Base-by-base conservation (phyloP, 306 rosid species). In the Rosa rugosa region DNA sequence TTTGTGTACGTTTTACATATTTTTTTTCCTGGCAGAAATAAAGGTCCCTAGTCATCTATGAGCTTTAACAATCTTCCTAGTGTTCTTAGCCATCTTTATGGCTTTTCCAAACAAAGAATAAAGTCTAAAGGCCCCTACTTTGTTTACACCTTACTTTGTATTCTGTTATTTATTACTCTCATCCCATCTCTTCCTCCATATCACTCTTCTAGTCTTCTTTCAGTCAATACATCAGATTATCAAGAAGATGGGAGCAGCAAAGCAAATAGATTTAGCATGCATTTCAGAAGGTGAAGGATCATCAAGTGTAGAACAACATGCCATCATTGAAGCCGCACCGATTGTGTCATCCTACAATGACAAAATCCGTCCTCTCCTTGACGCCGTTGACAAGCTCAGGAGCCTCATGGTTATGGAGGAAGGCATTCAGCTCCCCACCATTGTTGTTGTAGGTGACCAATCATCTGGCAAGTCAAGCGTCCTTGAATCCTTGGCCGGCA, bases 361-460 rank as follows among this genome's bases (percentile, higher is more conserved):
- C 40, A 62, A 12, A 27, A 62, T 62, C 11, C 40, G 67, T 1
- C 67, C 40, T 27, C 40, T 62, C 0, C 67, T 62, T 11, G 67
- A 62, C 11, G 67, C 40, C 18, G 9, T 62, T 4, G 67, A 62
- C 67, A 62, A 62, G 40, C 67, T 62, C 18, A 13, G 40, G 0
- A 27, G 18, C 67, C 67, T 62, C 67, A 62, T 25, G 67, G 67
- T 62, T 4, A 62, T 25, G 67, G 67, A 12, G 17, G 67, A 62
- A 62, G 67, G 67, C 40, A 62, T 62, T 25, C 67, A 25, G 67
- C 67, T 62, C 38, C 67, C 67, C 2, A 62, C 67, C 67, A 62
- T 62, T 27, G 40, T 62, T 1, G 67, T 62, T 31, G 67, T 62
- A 3, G 67, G 67, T 25, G 67, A 62, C 67, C 67, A 62, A 5